Evolutionary conservation across 805 yeast species (phyloP), one percentile per base, ranked within the genome.

Genomic region (Lipomyces kockii): DNA sequence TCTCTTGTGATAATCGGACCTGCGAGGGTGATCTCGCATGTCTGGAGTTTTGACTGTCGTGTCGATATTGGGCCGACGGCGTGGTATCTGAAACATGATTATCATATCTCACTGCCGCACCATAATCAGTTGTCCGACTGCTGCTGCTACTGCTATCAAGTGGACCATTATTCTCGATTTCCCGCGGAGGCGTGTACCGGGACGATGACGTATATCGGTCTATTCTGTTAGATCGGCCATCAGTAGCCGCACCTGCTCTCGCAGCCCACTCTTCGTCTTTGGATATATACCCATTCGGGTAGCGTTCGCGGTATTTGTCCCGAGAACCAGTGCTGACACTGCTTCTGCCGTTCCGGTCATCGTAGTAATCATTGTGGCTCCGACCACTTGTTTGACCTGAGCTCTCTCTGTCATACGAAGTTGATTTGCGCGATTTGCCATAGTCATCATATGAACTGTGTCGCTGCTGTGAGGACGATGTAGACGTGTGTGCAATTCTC

Each of bases 231-330:
- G 39, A n/a, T 17, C 20, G 12, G n/a, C 2, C 22, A 8, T 43
- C 49, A 46, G 37, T 20, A 53, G 58, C 43, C 14, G 58, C 59
- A 37, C 62, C 68, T 4, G 65, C 65, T 8, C 62, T 56, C n/a
- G 62, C 27, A 11, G 68, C 68, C 68, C 68, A 65, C 29, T 57
- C 68, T 20, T 65, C 68, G 54, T 65, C 68, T 32, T 61, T 55
- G 29, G 65, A 65, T 25, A 54, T 46, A 35, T 63, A 63, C 12
- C 63, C 63, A 27, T 55, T 63, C 27, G 34, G 37, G 58, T 29
- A 58, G 7, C 59, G 62, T 20, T 11, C n/a, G n/a, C 32, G 17
- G 37, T 43, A n/a, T n/a, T 29, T 25, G n/a, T 58, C 59, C 14
- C 61, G 35, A 8, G 58, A 34, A 25, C 43, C 22, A n/a, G 22